A percentile compares a stretch with the other conserved stretches of the same genome.
Evolutionary conservation across 2,329 filamentous ascomycete species (phyloP).

Genomic region (Paraconiothyrium sp.): DNA sequence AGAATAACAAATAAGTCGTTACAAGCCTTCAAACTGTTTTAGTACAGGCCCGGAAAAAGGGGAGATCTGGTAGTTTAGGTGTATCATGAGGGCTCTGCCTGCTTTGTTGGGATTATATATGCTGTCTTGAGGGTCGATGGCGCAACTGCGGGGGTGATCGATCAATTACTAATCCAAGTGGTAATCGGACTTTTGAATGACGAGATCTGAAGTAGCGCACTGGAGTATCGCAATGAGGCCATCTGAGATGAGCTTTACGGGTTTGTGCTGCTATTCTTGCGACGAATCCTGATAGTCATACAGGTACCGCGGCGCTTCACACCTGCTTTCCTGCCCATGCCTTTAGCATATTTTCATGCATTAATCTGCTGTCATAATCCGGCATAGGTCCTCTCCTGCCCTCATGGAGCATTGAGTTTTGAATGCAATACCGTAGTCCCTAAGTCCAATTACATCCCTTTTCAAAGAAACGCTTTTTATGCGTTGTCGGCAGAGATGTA

Average conservation of each 20-base stretch:
- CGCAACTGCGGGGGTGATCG: not conserved
- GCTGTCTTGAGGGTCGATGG: not conserved
- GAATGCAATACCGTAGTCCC: not conserved
- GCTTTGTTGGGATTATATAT: not conserved
- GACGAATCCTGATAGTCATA: not conserved
- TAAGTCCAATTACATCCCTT: not conserved
- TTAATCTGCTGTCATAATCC: not conserved
- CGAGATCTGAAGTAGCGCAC: not conserved
- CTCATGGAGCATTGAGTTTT: not conserved
- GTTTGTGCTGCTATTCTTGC: not conserved
- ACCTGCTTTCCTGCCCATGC: not conserved
- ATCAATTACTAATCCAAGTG: not conserved
- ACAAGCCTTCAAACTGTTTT: too few relatives aligned
- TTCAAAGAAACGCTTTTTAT: not conserved
- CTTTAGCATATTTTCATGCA: not conserved
- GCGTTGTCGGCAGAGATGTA: slow-evolving; percentile 12
- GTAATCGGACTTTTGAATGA: not conserved
- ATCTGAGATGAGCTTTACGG: not conserved
- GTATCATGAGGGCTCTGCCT: not conserved
- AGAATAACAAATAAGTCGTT: not conserved
- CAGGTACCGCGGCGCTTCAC: not conserved
- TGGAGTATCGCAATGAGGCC: not conserved
- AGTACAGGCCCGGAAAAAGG: too few relatives aligned
- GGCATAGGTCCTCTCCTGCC: not conserved
- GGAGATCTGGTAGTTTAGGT: not conserved